Evolutionary conservation across 495 filamentous ascomycete species (phyloP).

Genomic region (Neurospora sp.): DNA sequence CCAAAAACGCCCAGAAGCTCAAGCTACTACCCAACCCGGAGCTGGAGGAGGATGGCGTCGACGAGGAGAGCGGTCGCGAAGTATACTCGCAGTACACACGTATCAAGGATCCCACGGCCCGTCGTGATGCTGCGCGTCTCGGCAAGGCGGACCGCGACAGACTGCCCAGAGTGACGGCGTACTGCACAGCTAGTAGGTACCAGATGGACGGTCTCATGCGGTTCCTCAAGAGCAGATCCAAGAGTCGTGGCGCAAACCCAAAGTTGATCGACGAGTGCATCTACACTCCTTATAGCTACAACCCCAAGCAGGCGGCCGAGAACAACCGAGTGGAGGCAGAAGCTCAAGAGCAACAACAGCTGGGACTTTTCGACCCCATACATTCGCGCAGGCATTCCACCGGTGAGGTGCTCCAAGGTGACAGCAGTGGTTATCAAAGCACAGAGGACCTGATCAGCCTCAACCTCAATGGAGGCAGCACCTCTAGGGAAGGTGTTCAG

Average conservation of each 20-base stretch:
- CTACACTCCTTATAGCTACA: conserved; percentile 83
- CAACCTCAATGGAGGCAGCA: conserved; percentile 12
- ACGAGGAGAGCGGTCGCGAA: conserved; percentile 87
- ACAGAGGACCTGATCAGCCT: conserved; percentile 21
- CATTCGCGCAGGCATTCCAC: conserved; percentile 46
- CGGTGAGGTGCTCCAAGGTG: conserved; percentile 9
- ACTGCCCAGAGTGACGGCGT: conserved; percentile 86
- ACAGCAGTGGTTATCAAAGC: conserved; percentile 2
- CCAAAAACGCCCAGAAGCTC: conserved; percentile 89
- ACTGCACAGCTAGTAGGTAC: conserved; percentile 88
- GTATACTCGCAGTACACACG: conserved; percentile 89
- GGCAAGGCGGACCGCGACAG: conserved; percentile 87
- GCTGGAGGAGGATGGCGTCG: conserved; percentile 58
- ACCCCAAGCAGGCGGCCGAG: conserved; percentile 17
- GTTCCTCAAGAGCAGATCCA: conserved; percentile 74
- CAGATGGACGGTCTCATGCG: conserved; percentile 77
- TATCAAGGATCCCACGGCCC: conserved; percentile 91
- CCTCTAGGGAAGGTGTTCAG: conserved; percentile 5
- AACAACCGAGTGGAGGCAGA: conserved; percentile 8
- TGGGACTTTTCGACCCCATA: conserved; percentile 39
- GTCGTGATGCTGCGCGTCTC: conserved; percentile 82
- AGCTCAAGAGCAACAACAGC: conserved; percentile 17
- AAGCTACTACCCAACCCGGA: conserved; percentile 90
- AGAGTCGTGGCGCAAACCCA: conserved; percentile 65
- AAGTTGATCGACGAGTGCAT: conserved; percentile 96